Evolutionary conservation across 208 protist species (phyloP).

Genomic region (Leishmania lainsoni): DNA sequence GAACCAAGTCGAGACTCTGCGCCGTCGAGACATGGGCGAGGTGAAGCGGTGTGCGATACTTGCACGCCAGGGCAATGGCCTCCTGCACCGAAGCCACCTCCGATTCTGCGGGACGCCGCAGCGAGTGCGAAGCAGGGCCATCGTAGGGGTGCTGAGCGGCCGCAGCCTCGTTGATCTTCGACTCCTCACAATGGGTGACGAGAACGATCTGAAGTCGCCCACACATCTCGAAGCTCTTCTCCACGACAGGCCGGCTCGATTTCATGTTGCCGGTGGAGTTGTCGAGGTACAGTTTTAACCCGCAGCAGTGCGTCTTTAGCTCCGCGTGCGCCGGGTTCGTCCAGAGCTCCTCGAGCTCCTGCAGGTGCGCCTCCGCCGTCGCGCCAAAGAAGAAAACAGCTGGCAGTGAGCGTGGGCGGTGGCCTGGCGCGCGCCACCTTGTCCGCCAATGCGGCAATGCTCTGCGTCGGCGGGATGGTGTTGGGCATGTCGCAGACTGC

Average conservation of each 20-base stretch:
- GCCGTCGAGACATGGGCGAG: conserved; percentile 90
- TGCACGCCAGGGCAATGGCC: conserved; percentile 69
- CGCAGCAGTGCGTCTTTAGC: conserved; percentile 66
- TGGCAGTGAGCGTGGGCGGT: conserved; percentile 27
- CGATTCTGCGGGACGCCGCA: conserved; percentile 74
- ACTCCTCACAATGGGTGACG: conserved; percentile 91
- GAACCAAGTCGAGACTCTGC: conserved; percentile 83
- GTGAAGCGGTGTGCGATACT: conserved; percentile 79
- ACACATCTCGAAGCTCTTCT: conserved; percentile 77
- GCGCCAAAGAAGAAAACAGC: conserved; percentile 88
- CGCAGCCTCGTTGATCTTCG: conserved; percentile 70
- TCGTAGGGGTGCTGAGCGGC: conserved; percentile 62
- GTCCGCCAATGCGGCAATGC: conserved; percentile 63
- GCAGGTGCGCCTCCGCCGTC: conserved; percentile 61
- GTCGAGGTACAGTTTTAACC: conserved; percentile 89
- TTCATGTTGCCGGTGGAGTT: conserved; percentile 89
- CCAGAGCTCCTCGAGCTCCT: conserved; percentile 75
- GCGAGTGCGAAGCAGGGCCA: conserved; percentile 68
- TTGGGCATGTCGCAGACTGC: conserved; percentile 90
- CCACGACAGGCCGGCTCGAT: conserved; percentile 57
- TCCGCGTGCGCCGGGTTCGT: conserved; percentile 52
- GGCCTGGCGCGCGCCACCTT: conserved; percentile 60
- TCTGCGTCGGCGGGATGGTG: conserved; percentile 82
- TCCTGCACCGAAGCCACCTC: conserved; percentile 67
- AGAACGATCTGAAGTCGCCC: conserved; percentile 69